phyloP scores from a whole-genome alignment of 805 yeast species.

The Kluyveromyces siamensis region DNA sequence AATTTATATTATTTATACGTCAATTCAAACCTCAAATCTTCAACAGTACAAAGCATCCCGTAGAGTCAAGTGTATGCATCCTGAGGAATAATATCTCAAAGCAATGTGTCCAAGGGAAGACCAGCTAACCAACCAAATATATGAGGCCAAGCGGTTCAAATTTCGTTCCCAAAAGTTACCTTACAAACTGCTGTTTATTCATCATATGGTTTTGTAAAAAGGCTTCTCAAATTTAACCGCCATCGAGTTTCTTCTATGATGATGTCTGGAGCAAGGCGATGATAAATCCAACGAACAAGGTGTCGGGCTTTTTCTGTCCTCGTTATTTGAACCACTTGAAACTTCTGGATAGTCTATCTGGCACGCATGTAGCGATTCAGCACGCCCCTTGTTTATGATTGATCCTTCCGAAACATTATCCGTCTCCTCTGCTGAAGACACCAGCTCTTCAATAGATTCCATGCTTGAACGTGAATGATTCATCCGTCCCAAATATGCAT shows the following conservation, averaged over 20 bases:
- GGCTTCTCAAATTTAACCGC: slow-evolving; percentile 23
- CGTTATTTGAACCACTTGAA: not conserved
- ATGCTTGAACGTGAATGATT: not conserved
- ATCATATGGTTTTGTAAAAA: slow-evolving; percentile 4
- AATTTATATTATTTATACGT: not conserved
- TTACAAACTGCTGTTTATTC: too few relatives aligned
- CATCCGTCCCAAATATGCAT: not conserved
- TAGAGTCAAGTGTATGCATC: too few relatives aligned
- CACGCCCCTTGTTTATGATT: not conserved
- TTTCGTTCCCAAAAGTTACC: too few relatives aligned
- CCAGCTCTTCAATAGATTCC: not conserved
- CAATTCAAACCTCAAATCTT: not conserved
- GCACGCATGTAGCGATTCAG: not conserved
- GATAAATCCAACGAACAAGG: slow-evolving; percentile 8
- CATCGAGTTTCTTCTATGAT: slow-evolving; percentile 25
- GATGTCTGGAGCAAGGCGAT: slow-evolving; percentile 23
- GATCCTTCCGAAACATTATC: not conserved
- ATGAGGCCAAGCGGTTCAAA: too few relatives aligned
- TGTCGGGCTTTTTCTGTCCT: not conserved
- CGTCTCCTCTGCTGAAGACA: not conserved
- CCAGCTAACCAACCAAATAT: too few relatives aligned
- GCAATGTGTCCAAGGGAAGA: too few relatives aligned
- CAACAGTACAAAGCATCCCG: not conserved
- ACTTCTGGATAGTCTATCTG: not conserved
- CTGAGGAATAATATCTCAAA: too few relatives aligned